Evolutionary conservation across 805 yeast species (phyloP), one percentile per base, ranked within the genome.

Genomic region (Grigorovia transvaalensis): DNA sequence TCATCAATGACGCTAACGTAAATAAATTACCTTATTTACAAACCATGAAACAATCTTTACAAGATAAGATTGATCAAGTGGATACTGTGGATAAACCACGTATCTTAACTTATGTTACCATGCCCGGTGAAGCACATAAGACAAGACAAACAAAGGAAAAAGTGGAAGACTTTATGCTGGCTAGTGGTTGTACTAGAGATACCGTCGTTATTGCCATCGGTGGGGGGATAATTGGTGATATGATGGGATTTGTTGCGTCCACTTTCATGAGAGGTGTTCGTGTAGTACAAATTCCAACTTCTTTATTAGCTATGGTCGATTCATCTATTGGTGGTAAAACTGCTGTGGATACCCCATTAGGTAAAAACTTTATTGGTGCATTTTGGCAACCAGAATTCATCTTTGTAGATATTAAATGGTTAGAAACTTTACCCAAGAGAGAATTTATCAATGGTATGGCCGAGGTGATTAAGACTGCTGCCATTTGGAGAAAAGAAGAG

Each of bases 201-300:
- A 89, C 98, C 2, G 88, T 93, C 27, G 82, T 93, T 52, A 71
- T 93, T 47, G 99, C 99, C 9, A 80, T 93, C 54, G 99, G 99
- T 55, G 99, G 99, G 58, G 99, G 99, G 60, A 95, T 93, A 50
- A 91, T 93, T 68, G 99, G 99, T 54, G 99, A 93, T 66, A 91
- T 93, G 99, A 87, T 91, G 58, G 99, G 99, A 4, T 93, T 81
- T 66, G 98, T 93, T 44, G 99, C 99, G n/a, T 91, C 99, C 35
- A 93, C 99, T 2, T 93, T 93, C 68, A 93, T 93, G 99, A 80
- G 99, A 66, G 99, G 99, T 52, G 95, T 93, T 9, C 78, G 96
- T 56, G 88, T 89, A 52, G 83, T 89, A 45, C 99, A 93, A 69
- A 77, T 93, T 30, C 99, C 99, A 51, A 93, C 99, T 7, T 86